Conservation (phyloP, 225 moss, liverwort and hornwort species). For the Rhytidiadelphus loreus region DNA sequence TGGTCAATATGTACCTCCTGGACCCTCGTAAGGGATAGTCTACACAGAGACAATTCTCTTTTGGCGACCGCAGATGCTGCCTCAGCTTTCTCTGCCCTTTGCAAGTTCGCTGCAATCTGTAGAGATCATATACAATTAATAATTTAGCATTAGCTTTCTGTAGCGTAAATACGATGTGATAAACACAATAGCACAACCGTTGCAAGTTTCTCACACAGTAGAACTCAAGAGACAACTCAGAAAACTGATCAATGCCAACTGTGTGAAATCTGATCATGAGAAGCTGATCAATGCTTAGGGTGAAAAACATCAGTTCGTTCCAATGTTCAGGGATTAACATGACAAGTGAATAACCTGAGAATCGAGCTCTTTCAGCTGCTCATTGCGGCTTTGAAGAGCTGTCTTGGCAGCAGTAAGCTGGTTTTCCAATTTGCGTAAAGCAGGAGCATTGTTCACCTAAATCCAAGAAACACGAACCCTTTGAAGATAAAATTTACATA, state of each 20-base stretch:
- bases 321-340: not conserved
- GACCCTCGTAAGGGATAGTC: conserved; percentile 16
- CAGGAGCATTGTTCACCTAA: conserved; percentile 15
- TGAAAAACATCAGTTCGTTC: not conserved
- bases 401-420: conserved; percentile 41
- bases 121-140: not conserved
- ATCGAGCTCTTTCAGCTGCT: conserved; percentile 48
- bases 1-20: conserved; percentile 34
- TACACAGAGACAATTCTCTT: conserved; percentile 28
- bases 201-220: not conserved
- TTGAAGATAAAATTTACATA: not conserved
- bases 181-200: not conserved
- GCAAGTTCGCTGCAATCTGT: conserved; percentile 24
- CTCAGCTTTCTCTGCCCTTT: conserved; percentile 39
- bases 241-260: not conserved
- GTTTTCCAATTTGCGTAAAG: conserved; percentile 36
- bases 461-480: not conserved
- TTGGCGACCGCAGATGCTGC: conserved; percentile 11
- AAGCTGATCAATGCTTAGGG: not conserved
- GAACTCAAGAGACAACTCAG: not conserved
- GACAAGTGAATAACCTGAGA: conserved; percentile 28
- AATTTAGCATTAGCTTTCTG: not conserved
- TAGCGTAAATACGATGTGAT: not conserved
- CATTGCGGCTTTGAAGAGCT: conserved; percentile 35
- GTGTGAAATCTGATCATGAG: not conserved